Conservation (phyloP, 768 basidiomycete species). For the Psilocybe cubensis region DNA sequence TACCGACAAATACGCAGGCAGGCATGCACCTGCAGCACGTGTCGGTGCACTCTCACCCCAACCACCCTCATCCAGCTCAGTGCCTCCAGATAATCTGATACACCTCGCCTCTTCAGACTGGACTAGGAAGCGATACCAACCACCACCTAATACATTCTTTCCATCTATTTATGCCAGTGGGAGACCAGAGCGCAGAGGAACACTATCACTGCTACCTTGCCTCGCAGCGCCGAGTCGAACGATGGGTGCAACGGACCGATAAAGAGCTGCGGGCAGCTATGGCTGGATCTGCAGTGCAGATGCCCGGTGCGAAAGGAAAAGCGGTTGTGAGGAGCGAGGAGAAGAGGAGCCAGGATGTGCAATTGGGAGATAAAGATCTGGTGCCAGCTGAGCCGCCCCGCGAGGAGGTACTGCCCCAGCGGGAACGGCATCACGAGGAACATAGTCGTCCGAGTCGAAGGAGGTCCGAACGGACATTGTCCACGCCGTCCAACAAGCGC, state of each 20-base stretch:
- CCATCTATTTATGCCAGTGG: slow-evolving; percentile 31
- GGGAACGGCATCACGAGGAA: not conserved
- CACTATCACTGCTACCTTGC: slow-evolving; percentile 29
- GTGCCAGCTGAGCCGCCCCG: not conserved
- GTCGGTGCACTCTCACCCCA: slow-evolving; percentile 3
- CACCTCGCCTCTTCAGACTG: not conserved
- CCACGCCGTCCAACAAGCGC: slow-evolving; percentile 14
- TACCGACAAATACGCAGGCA: not conserved
- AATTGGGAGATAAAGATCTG: not conserved
- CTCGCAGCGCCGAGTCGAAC: slow-evolving; percentile 32
- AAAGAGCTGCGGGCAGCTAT: slow-evolving; percentile 16
- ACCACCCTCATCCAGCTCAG: not conserved
- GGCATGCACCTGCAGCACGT: not conserved
- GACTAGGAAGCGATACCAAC: not conserved
- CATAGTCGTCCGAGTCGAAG: not conserved
- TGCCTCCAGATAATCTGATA: not conserved
- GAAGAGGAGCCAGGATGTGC: not conserved
- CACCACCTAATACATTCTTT: too few species aligned
- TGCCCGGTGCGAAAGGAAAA: not conserved
- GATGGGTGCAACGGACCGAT: slow-evolving; percentile 29
- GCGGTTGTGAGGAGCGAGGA: not conserved
- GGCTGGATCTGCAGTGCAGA: slow-evolving; percentile 5
- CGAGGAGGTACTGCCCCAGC: not conserved
- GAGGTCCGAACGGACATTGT: slow-evolving; percentile 7
- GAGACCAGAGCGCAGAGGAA: slow-evolving; percentile 25